A percentile compares a stretch with the other conserved stretches of the same genome.
Conservation (phyloP, 2,329 filamentous ascomycete species). For the Cytospora chrysosperma region DNA sequence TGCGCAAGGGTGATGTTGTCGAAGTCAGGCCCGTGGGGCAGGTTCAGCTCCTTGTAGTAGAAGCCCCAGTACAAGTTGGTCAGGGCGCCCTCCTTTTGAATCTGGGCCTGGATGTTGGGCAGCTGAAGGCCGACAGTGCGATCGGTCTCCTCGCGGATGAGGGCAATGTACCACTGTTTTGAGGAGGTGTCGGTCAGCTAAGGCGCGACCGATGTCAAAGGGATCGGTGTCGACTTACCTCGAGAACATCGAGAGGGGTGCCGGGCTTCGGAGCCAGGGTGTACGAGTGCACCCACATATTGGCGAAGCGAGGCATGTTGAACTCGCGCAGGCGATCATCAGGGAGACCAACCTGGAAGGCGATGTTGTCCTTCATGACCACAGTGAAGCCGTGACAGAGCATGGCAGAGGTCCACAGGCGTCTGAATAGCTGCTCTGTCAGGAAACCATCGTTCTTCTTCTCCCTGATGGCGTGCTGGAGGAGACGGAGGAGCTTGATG, state of each 20-base stretch:
- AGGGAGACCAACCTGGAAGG: conserved; percentile 40
- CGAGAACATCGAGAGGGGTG: conserved; percentile 51
- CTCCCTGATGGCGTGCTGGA: conserved; percentile 43
- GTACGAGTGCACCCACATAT: conserved; percentile 53
- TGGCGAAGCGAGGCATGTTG: conserved; percentile 48
- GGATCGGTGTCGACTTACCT: conserved; percentile 40
- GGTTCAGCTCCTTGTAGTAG: conserved; percentile 49
- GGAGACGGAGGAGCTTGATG: conserved; percentile 46
- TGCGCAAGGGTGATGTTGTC: conserved; percentile 50
- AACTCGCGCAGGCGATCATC: conserved; percentile 38
- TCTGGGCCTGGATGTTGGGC: conserved; percentile 41
- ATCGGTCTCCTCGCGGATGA: conserved; percentile 54
- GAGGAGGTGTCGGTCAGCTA: neutral
- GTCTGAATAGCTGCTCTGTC: conserved; percentile 52
- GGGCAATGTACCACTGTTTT: conserved; percentile 55
- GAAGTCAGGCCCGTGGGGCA: conserved; percentile 41
- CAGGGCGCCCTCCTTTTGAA: conserved; percentile 34
- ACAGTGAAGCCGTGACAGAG: conserved; percentile 60
- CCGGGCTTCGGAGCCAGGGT: conserved; percentile 50
- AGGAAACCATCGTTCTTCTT: conserved; percentile 44
- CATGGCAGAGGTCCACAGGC: conserved; percentile 53
- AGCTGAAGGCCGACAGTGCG: conserved; percentile 40
- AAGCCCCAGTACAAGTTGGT: conserved; percentile 52
- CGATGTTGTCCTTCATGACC: conserved; percentile 60
- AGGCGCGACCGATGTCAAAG: neutral